Evolutionary conservation across 192 early-diverging fungal species (phyloP), one percentile per base, ranked within the genome.

Genomic region (Chytriomyces sp.): DNA sequence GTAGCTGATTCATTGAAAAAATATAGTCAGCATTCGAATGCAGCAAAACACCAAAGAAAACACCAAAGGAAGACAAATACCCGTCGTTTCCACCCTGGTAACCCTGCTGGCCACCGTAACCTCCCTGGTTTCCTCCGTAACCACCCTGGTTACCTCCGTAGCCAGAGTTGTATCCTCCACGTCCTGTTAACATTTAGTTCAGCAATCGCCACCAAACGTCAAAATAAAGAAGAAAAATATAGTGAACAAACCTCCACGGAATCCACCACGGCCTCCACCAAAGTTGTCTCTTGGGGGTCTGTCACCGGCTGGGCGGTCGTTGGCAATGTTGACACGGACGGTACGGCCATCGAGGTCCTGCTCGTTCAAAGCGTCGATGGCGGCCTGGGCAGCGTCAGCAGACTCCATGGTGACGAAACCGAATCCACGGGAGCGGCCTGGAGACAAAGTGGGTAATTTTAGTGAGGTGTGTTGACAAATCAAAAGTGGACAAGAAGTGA

Each of bases 371-470:
- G 78, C 87, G 16, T 88, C 77, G 69, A 93, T 88, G 57, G 95
- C 94, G 43, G 62, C 69, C 60, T 71, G 72, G 53, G 84, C 84
- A 49, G 67, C 80, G 47, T 85, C 76, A 66, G 67, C 16, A 59
- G 77, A 74, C 26, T 76, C 76, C 62, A 86, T 89, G 63, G 88
- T 92, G 60, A 96, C 92, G 79, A 98, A 96, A 3, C 94, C 96
- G 83, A 94, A 96, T 20, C 95, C 95, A 75, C 93, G 91, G 71
- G 91, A 92, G 79, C 91, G 90, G 65, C 88, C 91, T 92, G 76
- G 1, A 53, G 16, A n/a, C 50, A 24, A 79, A 23, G 18, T 24
- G 57, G 3, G 35, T 35, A 35, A 35, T 35, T 35, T 57, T 57
- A n/a, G 53, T 2, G 53, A 57, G 13, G 20, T n/a, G 53, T 13